These are phyloP conservation scores for Lomentospora prolificans DNA, from an alignment of 2,329 filamentous ascomycete species.

Conservation along the genomic window DNA sequence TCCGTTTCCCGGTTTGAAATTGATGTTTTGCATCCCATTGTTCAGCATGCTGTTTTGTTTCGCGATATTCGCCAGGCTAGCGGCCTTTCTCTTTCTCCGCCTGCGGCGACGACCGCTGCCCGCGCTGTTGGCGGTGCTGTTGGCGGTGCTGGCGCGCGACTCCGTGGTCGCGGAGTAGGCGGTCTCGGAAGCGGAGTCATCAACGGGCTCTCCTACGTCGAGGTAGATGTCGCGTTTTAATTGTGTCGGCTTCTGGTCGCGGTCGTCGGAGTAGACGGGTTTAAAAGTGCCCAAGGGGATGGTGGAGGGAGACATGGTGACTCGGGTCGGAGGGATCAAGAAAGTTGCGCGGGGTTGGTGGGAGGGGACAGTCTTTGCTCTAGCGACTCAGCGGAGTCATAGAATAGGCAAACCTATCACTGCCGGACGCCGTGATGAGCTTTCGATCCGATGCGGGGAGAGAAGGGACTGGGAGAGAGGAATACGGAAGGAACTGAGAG, in stretches of 20 bases:
- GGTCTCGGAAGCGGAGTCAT: constrained; percentile 8
- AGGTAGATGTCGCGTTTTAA: constrained; percentile 9
- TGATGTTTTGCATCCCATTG: background rate
- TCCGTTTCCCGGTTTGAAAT: constrained; percentile 9
- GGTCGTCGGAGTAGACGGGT: constrained; percentile 7
- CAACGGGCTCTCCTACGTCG: constrained; percentile 10
- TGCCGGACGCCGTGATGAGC: background rate
- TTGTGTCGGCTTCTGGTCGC: background rate
- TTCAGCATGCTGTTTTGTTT: constrained; percentile 2
- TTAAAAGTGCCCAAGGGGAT: constrained; percentile 8
- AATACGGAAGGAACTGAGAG: too few species aligned
- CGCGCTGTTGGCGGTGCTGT: background rate
- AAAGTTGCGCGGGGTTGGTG: constrained; percentile 5
- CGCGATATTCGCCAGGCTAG: background rate
- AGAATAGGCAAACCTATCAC: background rate
- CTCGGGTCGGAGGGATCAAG: too few species aligned
- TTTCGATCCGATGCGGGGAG: too few species aligned
- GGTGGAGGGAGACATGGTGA: background rate
- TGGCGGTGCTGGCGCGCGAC: constrained; percentile 7
- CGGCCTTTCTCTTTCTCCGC: constrained; percentile 2
- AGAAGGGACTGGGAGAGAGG: too few species aligned
- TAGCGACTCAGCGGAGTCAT: background rate
- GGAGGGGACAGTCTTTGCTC: background rate
- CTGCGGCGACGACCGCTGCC: background rate
- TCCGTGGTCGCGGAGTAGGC: background rate